These are phyloP conservation scores for Galeopsis tetrahit DNA, from an alignment of 257 asterid genomes.

Conservation along the genomic window DNA sequence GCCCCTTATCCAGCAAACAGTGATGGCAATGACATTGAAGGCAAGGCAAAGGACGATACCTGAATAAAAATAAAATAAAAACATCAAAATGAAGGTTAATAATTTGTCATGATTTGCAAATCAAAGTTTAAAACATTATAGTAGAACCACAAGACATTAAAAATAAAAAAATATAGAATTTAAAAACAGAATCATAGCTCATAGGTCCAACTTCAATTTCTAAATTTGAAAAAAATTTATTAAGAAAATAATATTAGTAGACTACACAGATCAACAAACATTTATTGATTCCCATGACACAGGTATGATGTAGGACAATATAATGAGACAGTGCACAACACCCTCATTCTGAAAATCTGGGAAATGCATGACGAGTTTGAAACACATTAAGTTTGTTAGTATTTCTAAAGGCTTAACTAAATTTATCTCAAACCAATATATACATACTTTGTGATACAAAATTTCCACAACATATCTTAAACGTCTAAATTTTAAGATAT, in stretches of 20 bases:
- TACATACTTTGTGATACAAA: background rate
- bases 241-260: conserved; percentile 1
- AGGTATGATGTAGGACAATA: conserved; percentile 6
- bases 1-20: conserved; percentile 89
- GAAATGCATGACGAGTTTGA: conserved; percentile 7
- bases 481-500: background rate
- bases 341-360: conserved; percentile 12
- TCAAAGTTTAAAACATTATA: conserved; percentile 16
- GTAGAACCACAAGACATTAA: conserved; percentile 23
- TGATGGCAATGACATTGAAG: conserved; percentile 81
- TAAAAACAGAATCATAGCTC: background rate
- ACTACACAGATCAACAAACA: conserved; percentile 17
- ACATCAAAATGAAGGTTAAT: conserved; percentile 3
- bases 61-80: conserved; percentile 39
- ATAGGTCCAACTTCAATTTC: conserved; percentile 1
- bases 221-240: conserved; percentile 1
- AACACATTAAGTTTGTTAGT: conserved; percentile 21
- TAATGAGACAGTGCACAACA: background rate
- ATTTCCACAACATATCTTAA: conserved; percentile 6
- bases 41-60: conserved; percentile 91
- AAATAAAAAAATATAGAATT: background rate
- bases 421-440: background rate
- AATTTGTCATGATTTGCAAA: background rate
- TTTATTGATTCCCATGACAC: conserved; percentile 3
- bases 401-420: conserved; percentile 13